These are phyloP conservation scores for Stephania japonica DNA, from an alignment of 164 flowering plant species.

Conservation along the genomic window DNA sequence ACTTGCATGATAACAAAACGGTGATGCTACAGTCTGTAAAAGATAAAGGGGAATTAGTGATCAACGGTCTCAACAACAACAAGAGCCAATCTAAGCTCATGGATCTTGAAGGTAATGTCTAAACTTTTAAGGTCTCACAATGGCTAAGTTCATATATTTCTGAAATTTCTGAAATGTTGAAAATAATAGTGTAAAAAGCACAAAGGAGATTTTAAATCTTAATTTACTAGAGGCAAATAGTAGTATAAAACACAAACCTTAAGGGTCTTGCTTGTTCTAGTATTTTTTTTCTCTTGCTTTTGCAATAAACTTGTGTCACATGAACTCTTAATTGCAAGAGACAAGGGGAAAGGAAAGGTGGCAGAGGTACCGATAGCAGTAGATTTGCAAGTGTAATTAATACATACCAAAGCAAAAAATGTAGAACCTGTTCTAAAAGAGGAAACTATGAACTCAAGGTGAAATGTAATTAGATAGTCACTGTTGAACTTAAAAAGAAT, in stretches of 20 bases:
- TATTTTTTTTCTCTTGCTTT: no score
- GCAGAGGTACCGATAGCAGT: neutral
- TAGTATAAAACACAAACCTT: no score
- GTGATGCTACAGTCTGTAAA: slow-evolving; percentile 13
- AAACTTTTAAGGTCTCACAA: neutral
- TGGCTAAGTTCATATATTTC: no score
- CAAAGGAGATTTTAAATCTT: no score
- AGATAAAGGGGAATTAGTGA: slow-evolving; percentile 21
- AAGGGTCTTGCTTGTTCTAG: no score
- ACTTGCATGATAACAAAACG: slow-evolving; percentile 32
- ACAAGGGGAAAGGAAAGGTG: neutral
- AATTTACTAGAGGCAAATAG: no score
- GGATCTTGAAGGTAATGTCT: slow-evolving; percentile 23
- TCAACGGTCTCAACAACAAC: slow-evolving; percentile 15
- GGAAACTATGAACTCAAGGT: neutral
- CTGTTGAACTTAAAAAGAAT: neutral
- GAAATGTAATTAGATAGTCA: neutral
- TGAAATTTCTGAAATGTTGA: no score
- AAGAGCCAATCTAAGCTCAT: slow-evolving; percentile 16
- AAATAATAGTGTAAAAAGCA: no score
- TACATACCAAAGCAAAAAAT: neutral
- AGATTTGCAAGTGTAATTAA: neutral
- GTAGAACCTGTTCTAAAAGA: neutral
- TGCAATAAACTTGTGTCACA: no score
- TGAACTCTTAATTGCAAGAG: neutral